A percentile compares a stretch with the other conserved stretches of the same genome.
phyloP scores from a whole-genome alignment of 2,329 filamentous ascomycete species.

The Aureobasidium sp. region DNA sequence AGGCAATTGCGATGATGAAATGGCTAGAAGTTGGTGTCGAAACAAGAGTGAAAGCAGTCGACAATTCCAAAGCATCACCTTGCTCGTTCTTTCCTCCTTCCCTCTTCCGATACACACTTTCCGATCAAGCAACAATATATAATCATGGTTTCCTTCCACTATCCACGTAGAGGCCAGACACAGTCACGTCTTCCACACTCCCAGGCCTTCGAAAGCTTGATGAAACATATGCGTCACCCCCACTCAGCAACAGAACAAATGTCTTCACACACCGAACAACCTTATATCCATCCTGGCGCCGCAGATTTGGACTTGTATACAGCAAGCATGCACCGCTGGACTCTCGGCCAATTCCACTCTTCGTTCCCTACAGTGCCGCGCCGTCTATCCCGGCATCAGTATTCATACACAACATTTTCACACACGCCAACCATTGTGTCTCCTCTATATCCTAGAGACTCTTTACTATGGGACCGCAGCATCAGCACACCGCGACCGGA shows the following conservation, averaged over 20 bases:
- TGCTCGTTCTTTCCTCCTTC: not conserved
- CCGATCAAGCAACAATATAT: not conserved
- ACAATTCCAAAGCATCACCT: not conserved
- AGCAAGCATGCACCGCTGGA: not conserved
- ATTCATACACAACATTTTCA: not conserved
- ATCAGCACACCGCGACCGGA: not conserved
- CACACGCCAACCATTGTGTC: not conserved
- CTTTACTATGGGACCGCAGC: not conserved
- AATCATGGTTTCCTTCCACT: not conserved
- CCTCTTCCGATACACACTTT: too few species aligned
- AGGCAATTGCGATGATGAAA: not conserved
- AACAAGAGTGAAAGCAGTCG: not conserved
- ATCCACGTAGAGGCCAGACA: not conserved
- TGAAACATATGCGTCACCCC: not conserved
- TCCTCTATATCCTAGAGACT: not conserved
- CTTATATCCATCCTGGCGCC: not conserved
- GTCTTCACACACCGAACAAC: not conserved
- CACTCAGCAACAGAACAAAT: too few species aligned
- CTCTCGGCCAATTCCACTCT: not conserved
- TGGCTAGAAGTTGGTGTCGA: not conserved
- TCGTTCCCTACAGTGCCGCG: not conserved
- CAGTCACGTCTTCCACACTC: not conserved
- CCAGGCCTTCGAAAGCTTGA: not conserved
- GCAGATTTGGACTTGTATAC: not conserved
- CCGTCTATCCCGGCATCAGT: not conserved